Evolutionary conservation across 805 yeast genomes (phyloP), one percentile per base, ranked within the genome.

Genomic region (Metschnikowia gelsemii): DNA sequence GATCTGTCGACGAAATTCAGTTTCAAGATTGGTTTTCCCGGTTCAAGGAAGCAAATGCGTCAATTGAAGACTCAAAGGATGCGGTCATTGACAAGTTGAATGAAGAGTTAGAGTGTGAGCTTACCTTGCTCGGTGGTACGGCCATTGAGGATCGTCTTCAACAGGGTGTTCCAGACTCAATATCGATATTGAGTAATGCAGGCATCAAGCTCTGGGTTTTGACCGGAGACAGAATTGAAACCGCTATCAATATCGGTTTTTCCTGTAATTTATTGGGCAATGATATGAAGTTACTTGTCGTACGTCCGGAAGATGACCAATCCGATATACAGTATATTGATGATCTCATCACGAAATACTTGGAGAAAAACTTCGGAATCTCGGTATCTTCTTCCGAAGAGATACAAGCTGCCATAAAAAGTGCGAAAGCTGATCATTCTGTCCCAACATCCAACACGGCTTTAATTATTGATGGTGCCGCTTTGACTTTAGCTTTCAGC

Each of bases 191-290:
- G 37, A 78, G 80, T 5, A 66, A 73, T 35, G 91, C 90, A 0
- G 93, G 93, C 35, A 80, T 85, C 54, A 85, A 85, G 59, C 66
- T 85, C 35, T 85, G 93, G 93, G 90, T 85, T 39, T 69, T 85
- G 22, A 85, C 93, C 8, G 93, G 93, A 49, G 93, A 85, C 62
- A 79, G 82, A 59, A 79, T 85, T 38, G 93, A 85, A 62, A 85
- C 93, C 8, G 93, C 93, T 2, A 85, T 85, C 58, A 82, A 84
- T 58, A 85, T 85, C 61, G 93, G 91, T 1, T 85, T 82, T 56
- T 80, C 87, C 12, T 85, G 91, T 63, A 83, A 84, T 48, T 68
- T 85, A 52, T 66, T 85, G 38, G 79, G 78, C 35, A 79, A 73
- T 41, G 79, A 73, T 32, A 84, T 86, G 91, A 78, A 82, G 49